phyloP scores from a whole-genome alignment of 805 yeast species.

The Debaryomyces tyrocola region DNA sequence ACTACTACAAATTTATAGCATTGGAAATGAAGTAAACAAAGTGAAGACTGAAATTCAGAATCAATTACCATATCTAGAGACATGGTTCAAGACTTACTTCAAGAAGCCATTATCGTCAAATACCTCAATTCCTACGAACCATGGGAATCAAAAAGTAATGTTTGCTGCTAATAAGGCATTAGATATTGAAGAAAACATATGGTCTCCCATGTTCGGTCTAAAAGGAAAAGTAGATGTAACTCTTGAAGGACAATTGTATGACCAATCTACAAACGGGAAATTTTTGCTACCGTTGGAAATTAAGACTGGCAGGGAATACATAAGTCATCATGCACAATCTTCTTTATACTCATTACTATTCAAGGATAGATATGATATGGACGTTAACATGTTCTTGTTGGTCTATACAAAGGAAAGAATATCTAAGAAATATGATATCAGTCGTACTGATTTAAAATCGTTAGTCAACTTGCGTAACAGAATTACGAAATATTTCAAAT shows the following conservation, averaged over 20 bases:
- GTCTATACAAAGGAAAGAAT: conserved; percentile 68
- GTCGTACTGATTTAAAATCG: conserved; percentile 58
- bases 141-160: conserved; percentile 31
- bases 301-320: conserved; percentile 73
- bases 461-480: conserved; percentile 72
- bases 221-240: conserved; percentile 91
- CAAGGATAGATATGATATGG: conserved; percentile 75
- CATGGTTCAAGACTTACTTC: conserved; percentile 53
- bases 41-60: conserved; percentile 43
- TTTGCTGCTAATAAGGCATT: conserved; percentile 63
- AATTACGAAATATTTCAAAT: conserved; percentile 58
- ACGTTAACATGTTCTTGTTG: conserved; percentile 62
- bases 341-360: conserved; percentile 76
- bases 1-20: conserved; percentile 52
- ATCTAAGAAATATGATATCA: conserved; percentile 54
- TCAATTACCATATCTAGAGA: conserved; percentile 52
- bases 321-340: conserved; percentile 83
- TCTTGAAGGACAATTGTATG: conserved; percentile 53
- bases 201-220: conserved; percentile 89
- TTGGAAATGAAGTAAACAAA: conserved; percentile 48
- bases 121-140: conserved; percentile 23
- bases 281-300: conserved; percentile 80
- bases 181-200: conserved; percentile 86
- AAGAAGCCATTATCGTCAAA: conserved; percentile 10
- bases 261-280: conserved; percentile 31